phyloP scores from a whole-genome alignment of 2,329 filamentous ascomycete species.

The Colletotrichum melonis region DNA sequence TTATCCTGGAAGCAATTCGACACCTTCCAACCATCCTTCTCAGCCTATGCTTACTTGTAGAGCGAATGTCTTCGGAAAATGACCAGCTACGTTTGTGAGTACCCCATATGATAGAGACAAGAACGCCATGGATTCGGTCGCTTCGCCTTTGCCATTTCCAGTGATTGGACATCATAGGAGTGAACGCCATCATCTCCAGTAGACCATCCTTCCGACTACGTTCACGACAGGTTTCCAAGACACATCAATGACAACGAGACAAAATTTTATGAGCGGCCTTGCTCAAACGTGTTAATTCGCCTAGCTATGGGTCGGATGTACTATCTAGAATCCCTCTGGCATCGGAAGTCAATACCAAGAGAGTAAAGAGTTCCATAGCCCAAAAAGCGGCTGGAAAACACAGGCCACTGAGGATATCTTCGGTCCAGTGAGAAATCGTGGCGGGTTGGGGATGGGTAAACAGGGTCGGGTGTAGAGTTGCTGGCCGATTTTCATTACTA shows the following conservation, averaged over 20 bases:
- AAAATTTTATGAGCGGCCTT: conserved; percentile 21
- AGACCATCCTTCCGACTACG: background rate
- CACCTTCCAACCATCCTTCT: background rate
- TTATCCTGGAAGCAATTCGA: conserved; percentile 16
- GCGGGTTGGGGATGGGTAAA: conserved; percentile 6
- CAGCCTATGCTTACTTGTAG: background rate
- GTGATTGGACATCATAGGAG: background rate
- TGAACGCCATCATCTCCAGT: background rate
- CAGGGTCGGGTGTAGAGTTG: conserved; percentile 17
- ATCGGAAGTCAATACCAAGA: conserved; percentile 25
- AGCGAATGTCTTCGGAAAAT: background rate
- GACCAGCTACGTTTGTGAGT: background rate
- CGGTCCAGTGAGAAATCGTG: conserved; percentile 20
- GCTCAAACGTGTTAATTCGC: conserved; percentile 21
- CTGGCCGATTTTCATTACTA: conserved; percentile 34
- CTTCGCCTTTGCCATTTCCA: background rate
- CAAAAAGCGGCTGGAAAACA: conserved; percentile 19
- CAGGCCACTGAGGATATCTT: conserved; percentile 21
- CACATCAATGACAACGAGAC: background rate
- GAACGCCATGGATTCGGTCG: background rate
- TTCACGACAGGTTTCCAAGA: background rate
- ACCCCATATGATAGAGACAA: background rate
- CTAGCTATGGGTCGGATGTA: conserved; percentile 26
- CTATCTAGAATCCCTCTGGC: conserved; percentile 28
- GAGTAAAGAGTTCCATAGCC: conserved; percentile 24